These are phyloP conservation scores for Phytopythium delawarense DNA, from an alignment of 352 stramenopile species.

Conservation along the genomic window DNA sequence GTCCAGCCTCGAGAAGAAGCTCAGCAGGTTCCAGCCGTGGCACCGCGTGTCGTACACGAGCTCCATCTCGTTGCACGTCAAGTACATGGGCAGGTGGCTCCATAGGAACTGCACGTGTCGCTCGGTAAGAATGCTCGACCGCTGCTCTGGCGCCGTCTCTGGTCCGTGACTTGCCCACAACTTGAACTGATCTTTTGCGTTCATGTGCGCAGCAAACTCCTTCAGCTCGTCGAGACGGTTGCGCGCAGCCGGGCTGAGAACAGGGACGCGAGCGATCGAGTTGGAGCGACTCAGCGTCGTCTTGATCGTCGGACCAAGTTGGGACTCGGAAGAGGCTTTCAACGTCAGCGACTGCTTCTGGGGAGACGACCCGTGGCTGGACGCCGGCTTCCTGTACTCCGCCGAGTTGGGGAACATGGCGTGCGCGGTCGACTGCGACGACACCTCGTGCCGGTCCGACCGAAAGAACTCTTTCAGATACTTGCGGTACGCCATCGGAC, in stretches of 20 bases:
- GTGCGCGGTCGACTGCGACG: conserved; percentile 45
- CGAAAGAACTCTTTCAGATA: conserved; percentile 49
- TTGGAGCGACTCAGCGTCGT: neutral
- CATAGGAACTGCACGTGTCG: conserved; percentile 66
- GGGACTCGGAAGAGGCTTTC: conserved; percentile 1
- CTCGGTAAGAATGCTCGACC: conserved; percentile 58
- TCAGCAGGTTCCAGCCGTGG: conserved; percentile 71
- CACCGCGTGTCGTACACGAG: conserved; percentile 53
- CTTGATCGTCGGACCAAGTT: neutral
- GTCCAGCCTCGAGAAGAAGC: conserved; percentile 52
- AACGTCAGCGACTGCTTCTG: neutral
- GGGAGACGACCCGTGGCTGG: neutral
- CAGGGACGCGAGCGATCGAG: neutral
- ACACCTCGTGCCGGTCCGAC: conserved; percentile 21
- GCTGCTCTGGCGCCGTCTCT: conserved; percentile 21
- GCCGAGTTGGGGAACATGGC: conserved; percentile 64
- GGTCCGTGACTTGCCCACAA: conserved; percentile 30
- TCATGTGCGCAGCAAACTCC: conserved; percentile 48
- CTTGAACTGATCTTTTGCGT: conserved; percentile 56
- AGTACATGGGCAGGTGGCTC: conserved; percentile 50
- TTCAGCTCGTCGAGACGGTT: conserved; percentile 22
- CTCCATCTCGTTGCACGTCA: conserved; percentile 72
- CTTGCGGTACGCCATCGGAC: conserved; percentile 46
- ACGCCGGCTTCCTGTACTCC: conserved; percentile 47
- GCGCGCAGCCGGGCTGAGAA: neutral